Percentiles rank a stretch among this genome's conserved stretches.
Evolutionary conservation across 768 basidiomycete genomes (phyloP).

Genomic region (Boletus coccyginus): DNA sequence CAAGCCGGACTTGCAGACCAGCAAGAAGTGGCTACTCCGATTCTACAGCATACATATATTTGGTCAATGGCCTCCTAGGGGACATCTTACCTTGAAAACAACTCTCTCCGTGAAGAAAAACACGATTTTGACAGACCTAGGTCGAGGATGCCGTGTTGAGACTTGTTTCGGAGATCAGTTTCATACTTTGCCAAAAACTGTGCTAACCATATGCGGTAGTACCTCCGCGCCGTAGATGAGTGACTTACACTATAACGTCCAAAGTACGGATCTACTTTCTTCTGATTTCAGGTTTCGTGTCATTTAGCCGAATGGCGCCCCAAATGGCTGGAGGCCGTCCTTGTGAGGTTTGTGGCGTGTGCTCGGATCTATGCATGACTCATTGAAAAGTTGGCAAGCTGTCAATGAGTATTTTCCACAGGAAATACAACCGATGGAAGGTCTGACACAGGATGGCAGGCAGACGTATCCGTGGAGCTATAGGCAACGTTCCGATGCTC

Average conservation of each 20-base stretch:
- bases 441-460: slow-evolving; percentile 2
- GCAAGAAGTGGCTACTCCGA: background rate
- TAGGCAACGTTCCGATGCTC: background rate
- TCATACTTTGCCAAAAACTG: background rate
- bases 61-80: background rate
- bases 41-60: background rate
- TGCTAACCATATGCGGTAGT: background rate
- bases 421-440: background rate
- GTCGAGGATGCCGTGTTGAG: background rate
- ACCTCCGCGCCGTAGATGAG: no score
- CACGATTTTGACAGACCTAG: background rate
- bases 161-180: no score
- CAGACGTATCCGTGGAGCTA: background rate
- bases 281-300: no score
- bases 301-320: no score
- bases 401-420: no score
- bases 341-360: no score
- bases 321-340: no score
- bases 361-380: no score
- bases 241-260: no score
- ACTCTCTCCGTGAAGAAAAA: background rate
- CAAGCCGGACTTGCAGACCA: background rate
- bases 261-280: no score
- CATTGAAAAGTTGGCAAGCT: no score
- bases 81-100: background rate